Evolutionary conservation across 2,329 filamentous ascomycete genomes (phyloP), one percentile per base, ranked within the genome.

Genomic region (Furcasterigmium furcatum): DNA sequence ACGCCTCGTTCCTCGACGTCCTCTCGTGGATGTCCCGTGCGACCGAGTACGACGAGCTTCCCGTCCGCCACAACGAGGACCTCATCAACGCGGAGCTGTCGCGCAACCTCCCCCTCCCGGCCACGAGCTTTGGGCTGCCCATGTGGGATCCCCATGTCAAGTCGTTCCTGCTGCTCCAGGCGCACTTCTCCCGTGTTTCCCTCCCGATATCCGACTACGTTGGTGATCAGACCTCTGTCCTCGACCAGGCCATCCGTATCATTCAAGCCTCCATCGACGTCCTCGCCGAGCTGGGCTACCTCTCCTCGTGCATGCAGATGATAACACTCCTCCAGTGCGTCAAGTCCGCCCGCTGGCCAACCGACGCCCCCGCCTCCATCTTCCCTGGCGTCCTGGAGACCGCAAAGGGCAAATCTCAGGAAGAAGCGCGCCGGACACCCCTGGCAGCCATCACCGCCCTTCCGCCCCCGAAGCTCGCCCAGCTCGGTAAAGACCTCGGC

Each of bases 61-160:
- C 94, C 0, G 94, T 99, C 20, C 89, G 94, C 6, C 94, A 99
- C 70, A 99, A 99, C 61, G 94, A 99, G 69, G 95, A 99, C 61
- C 81, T 99, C 38, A 91, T 99, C 73, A 99, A 99, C 62, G 88
- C 82, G 4, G 90, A 96, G 55, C 76, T 99, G 4, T 90, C 91
- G 7, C 81, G 84, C 47, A 90, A 91, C 51, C 72, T 99, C 1
- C 88, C 91, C 0, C 76, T 80, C 48, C 68, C 76, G 1, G 79
- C 74, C 5, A 68, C 68, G 16, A 65, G 69, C 4, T 81, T 94
- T 43, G 84, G 83, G 9, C 71, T 96, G 34, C 92, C 92, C 2
- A 88, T 99, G 84, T 99, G 94, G 94, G 94, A 99, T 70, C 94
- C 94, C 0, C 94, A 99, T 61, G 90, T 97, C 60, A 99, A 99